Conservation (phyloP, 139 green algal genomes). For the Chlorella sp. region DNA sequence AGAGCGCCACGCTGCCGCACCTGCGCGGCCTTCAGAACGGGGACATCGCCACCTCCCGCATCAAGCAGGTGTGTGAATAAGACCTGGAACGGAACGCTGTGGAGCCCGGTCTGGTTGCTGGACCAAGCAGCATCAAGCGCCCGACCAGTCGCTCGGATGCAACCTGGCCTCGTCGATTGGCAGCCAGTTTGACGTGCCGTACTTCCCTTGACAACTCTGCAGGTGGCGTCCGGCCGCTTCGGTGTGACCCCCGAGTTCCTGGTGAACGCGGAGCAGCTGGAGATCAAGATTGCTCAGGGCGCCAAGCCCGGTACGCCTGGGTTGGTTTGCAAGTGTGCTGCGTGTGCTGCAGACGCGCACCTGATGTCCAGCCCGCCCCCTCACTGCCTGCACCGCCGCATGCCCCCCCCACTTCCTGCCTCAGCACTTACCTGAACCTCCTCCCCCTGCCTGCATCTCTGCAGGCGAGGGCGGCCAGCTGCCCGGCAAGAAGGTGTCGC, state of each 20-base stretch:
- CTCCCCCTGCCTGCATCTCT: too few species aligned
- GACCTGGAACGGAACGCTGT: too few species aligned
- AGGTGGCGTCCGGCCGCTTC: constrained; percentile 95
- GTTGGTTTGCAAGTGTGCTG: too few species aligned
- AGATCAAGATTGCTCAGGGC: constrained; percentile 97
- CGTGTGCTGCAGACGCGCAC: too few species aligned
- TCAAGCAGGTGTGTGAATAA: constrained; percentile 88
- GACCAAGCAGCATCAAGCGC: neutral
- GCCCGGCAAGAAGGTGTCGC: constrained; percentile 91
- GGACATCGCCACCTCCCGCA: constrained; percentile 93
- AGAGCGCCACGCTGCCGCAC: constrained; percentile 84
- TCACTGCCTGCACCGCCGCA: too few species aligned
- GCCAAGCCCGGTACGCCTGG: constrained; percentile 52
- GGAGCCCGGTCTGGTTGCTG: neutral
- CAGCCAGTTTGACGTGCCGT: too few species aligned
- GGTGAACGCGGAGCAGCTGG: constrained; percentile 97
- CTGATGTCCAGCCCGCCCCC: too few species aligned
- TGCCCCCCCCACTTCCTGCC: too few species aligned
- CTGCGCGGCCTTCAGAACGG: constrained; percentile 92
- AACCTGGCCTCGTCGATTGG: too few species aligned
- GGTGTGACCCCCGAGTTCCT: constrained; percentile 98
- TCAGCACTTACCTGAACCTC: too few species aligned
- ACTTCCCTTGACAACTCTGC: constrained; percentile 3
- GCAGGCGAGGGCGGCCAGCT: constrained; percentile 88
- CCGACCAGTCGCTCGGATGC: too few species aligned